Evolutionary conservation across 345 rosid species (phyloP), one percentile per base, ranked within the genome.

Genomic region (Sisymbrium altissimum): DNA sequence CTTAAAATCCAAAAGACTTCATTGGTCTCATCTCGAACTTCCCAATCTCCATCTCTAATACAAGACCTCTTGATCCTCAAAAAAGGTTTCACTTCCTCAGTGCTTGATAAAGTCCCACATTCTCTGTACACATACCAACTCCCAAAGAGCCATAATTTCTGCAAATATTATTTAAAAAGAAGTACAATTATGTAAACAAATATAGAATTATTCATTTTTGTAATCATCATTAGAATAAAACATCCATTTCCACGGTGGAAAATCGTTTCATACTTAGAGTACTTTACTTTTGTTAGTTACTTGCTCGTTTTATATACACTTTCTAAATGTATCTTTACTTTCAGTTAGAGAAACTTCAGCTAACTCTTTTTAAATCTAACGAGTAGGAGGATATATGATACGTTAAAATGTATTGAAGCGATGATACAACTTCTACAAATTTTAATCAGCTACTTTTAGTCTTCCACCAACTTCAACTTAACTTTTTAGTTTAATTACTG

Each of bases 41-140:
- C 78, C 77, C 81, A 78, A 29, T 78, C 81, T 73, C 70, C 77
- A 66, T 73, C 74, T 62, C 74, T 59, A 3, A 25, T 50, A 8
- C 70, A 72, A 36, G 78, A 72, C 78, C 74, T 73, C 73, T 44
- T 78, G 29, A 72, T 39, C 55, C 39, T 72, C 0, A 8, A 45
- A 38, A 44, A 78, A 68, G 78, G 74, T 61, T 78, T 78, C 1
- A 59, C 81, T 60, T 78, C 78, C 53, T 78, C 78, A 0, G 19
- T 66, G 64, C 70, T 54, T 63, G 76, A n/a, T 23, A 29, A 54
- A 14, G 17, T 66, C 49, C 56, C 80, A 45, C 80, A 21, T 76
- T 76, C 72, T 78, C 78, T 61, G 44, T 78, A 73, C 61, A 72
- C 78, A 73, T 36, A 15, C 81, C 81, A 78, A 67, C 74, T 53